phyloP scores from a whole-genome alignment of 768 basidiomycete genomes.

The Hysterangium stoloniferum region DNA sequence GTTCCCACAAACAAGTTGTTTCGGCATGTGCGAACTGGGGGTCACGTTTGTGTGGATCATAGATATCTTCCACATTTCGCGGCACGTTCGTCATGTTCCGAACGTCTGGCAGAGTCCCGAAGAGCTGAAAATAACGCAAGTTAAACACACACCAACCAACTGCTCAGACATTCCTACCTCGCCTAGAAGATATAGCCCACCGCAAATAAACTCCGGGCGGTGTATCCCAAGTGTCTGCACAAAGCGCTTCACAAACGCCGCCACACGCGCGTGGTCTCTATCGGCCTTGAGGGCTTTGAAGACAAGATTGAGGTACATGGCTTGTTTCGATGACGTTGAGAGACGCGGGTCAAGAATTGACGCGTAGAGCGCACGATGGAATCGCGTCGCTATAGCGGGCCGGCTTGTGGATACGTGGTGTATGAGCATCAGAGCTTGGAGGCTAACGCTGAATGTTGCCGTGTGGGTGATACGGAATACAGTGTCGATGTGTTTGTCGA shows the following conservation, averaged over 20 bases:
- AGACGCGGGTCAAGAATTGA: slow-evolving; percentile 81
- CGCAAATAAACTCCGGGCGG: slow-evolving; percentile 81
- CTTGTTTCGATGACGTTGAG: slow-evolving; percentile 70
- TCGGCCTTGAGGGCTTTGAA: slow-evolving; percentile 85
- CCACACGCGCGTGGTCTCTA: slow-evolving; percentile 48
- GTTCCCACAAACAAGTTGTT: slow-evolving; percentile 78
- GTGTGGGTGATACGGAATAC: slow-evolving; percentile 93
- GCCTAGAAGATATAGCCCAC: slow-evolving; percentile 78
- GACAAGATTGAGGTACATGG: slow-evolving; percentile 91
- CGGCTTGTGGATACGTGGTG: slow-evolving; percentile 49
- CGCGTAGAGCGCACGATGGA: slow-evolving; percentile 82
- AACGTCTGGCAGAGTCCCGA: slow-evolving; percentile 40
- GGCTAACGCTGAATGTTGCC: slow-evolving; percentile 93
- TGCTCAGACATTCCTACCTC: slow-evolving; percentile 49
- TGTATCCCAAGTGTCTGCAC: slow-evolving; percentile 75
- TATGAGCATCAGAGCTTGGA: slow-evolving; percentile 86
- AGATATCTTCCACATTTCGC: slow-evolving; percentile 28
- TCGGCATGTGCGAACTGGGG: slow-evolving; percentile 81
- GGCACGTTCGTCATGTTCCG: slow-evolving; percentile 36
- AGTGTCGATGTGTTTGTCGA: slow-evolving; percentile 83
- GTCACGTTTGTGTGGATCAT: slow-evolving; percentile 87
- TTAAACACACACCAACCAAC: slow-evolving; percentile 35
- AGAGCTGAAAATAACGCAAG: slow-evolving; percentile 35
- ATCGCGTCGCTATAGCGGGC: slow-evolving; percentile 52
- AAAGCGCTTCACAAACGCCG: slow-evolving; percentile 76